Base-by-base conservation (phyloP, 306 rosid species). In the Datisca glomerata region DNA sequence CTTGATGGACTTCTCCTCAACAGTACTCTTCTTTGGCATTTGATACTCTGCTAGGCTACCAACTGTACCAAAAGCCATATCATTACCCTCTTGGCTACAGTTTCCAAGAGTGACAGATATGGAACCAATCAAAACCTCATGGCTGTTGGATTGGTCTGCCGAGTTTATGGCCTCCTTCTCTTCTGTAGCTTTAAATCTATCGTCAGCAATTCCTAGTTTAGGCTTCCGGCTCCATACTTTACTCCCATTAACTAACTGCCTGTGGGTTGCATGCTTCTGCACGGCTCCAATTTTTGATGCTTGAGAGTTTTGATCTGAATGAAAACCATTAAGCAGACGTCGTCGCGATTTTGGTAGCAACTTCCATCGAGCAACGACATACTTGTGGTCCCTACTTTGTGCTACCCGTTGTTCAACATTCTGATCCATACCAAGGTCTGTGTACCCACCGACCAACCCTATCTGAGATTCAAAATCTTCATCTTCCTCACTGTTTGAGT, bases 61-160 rank as follows among this genome's bases (percentile, higher is more conserved):
- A 55, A 58, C 75, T 47, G n/a, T 33, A 59, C 60, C 41, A 39
- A 66, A 57, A 33, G 63, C 61, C 38, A 23, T 44, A 46, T 49
- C 29, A 14, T 47, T 60, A 48, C 62, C 53, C 57, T 67, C 80
- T 22, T 48, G 65, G 48, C 47, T 42, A 69, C 66, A 52, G 60
- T 69, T 65, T 51, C 68, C 60, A 19, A 85, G 67, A 12, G 70
- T 53, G 51, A 86, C 79, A 14, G 86, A 22, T 49, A 86, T 73
- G 24, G 96, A 86, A 53, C 96, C 96, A 48, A 86, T 86, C 54
- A 86, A 53, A 47, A 86, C 71, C 67, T 78, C 81, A 21, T 48
- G 57, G 39, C 68, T 64, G 61, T 75, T 75, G 24, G 29, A 49
- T 55, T 47, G 53, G 52, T 70, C 79, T 8, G 52, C 49, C 24